Base-by-base conservation (phyloP, 2,329 filamentous ascomycete species). In the Fusarium dimerum region DNA sequence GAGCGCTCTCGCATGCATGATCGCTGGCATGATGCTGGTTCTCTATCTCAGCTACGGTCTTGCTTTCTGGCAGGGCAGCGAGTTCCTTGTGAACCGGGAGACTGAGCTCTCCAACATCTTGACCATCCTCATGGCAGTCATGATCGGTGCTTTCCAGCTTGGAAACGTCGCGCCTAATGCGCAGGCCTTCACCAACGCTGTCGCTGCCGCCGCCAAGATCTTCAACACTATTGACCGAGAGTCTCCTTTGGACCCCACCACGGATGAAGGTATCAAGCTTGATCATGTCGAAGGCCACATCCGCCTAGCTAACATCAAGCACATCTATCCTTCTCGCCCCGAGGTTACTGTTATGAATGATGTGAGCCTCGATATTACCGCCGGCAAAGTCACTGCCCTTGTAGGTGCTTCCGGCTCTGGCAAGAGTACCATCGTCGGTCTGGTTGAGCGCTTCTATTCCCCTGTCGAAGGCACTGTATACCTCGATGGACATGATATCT, bases 371-470 rank as follows among this genome's bases (percentile, higher is more conserved):
- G 72, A 81, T 1, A 87, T 97, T 38, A 91, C 92, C 2, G 89
- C 92, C 3, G 92, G 93, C 17, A 96, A 96, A 75, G 92, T 89
- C 16, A 96, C 93, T 3, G 94, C 94, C 2, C 77, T 99, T 8
- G 94, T 99, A 6, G 94, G 94, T 52, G 90, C 93, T 1, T 97
- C 93, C 11, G 94, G 93, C 11, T 95, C 89, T 39, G 94, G 94
- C 44, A 99, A 97, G 74, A 93, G 88, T 65, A 97, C 94, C 0
- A 92, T 97, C 56, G 88, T 97, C 29, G 93, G 93, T 12, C 78
- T 99, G 17, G 86, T 97, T 2, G 93, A 97, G 73, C 85, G 94
- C 16, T 97, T 97, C 71, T 99, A 99, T 69, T 85, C 92, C 51
- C 93, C 93, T 0, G 89, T 97, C 34, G 82, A 82, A 30, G 94